A percentile compares a stretch with the other conserved stretches of the same genome.
Evolutionary conservation across 2,329 filamentous ascomycete species (phyloP).

Genomic region (Aquanectria penicillioides): DNA sequence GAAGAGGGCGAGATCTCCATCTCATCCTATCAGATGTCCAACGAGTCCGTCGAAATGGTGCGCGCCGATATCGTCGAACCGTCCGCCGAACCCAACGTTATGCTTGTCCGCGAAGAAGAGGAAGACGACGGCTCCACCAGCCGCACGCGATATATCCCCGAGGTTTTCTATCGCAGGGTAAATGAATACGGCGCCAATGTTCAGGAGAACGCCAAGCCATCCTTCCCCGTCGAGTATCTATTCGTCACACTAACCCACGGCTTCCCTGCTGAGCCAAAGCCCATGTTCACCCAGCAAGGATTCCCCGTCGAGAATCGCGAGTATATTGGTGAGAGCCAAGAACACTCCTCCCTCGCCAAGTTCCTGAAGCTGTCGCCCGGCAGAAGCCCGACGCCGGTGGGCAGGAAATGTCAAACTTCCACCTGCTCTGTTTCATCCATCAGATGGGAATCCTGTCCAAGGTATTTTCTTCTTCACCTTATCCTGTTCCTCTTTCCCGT

Average conservation of each 20-base stretch:
- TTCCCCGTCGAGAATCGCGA: constrained; percentile 96
- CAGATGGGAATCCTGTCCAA: constrained; percentile 84
- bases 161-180: constrained; percentile 94
- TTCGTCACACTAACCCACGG: constrained; percentile 96
- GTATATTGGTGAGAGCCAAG: constrained; percentile 85
- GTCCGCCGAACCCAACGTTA: constrained; percentile 89
- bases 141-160: constrained; percentile 89
- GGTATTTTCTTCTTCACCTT: constrained; percentile 61
- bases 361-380: constrained; percentile 71
- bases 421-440: constrained; percentile 88
- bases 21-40: constrained; percentile 93
- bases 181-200: constrained; percentile 98
- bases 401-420: constrained; percentile 87
- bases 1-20: constrained; percentile 88
- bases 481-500: background rate
- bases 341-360: constrained; percentile 74
- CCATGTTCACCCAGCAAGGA: constrained; percentile 75
- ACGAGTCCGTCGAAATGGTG: constrained; percentile 97
- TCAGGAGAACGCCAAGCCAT: constrained; percentile 95
- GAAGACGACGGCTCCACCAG: constrained; percentile 78
- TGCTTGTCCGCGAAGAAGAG: constrained; percentile 94
- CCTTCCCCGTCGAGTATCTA: constrained; percentile 96
- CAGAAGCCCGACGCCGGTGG: constrained; percentile 71
- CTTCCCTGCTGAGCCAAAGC: constrained; percentile 84
- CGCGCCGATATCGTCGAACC: constrained; percentile 94